Evolutionary conservation across 1,284 basidiomycete genomes (phyloP).

Genomic region (Pseudozyma thailandica): DNA sequence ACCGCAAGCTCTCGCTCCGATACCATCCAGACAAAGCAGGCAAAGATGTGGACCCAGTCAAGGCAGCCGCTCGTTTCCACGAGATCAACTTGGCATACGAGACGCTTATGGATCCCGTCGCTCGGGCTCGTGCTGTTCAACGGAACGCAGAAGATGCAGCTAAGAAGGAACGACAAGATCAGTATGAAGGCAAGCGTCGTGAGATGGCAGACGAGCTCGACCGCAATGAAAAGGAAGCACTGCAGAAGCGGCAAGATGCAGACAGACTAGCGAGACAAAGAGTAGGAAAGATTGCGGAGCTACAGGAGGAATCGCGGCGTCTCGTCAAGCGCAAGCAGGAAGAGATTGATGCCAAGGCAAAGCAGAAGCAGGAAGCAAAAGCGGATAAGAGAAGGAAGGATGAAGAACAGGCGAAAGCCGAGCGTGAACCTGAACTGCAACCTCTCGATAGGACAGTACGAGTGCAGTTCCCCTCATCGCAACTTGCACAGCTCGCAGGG

Average conservation of each 20-base stretch:
- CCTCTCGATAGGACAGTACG: constrained; percentile 53
- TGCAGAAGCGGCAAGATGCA: constrained; percentile 73
- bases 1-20: constrained; percentile 59
- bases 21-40: constrained; percentile 63
- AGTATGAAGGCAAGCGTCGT: constrained; percentile 82
- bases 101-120: constrained; percentile 82
- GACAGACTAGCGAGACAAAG: constrained; percentile 18
- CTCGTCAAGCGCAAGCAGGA: constrained; percentile 42
- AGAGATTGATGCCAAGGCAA: constrained; percentile 36
- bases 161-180: constrained; percentile 77
- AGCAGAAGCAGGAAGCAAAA: constrained; percentile 10
- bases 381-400: constrained; percentile 15
- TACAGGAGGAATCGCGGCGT: constrained; percentile 43
- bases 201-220: constrained; percentile 84
- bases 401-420: constrained; percentile 25
- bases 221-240: constrained; percentile 78
- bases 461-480: constrained; percentile 56
- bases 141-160: constrained; percentile 79
- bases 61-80: constrained; percentile 82
- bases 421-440: constrained; percentile 37
- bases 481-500: constrained; percentile 32
- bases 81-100: constrained; percentile 86
- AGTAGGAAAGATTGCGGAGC: constrained; percentile 21
- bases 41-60: constrained; percentile 56
- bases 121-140: constrained; percentile 83